Base-by-base conservation (phyloP, 306 rosid genomes). In the Echinosophora koreensis region DNA sequence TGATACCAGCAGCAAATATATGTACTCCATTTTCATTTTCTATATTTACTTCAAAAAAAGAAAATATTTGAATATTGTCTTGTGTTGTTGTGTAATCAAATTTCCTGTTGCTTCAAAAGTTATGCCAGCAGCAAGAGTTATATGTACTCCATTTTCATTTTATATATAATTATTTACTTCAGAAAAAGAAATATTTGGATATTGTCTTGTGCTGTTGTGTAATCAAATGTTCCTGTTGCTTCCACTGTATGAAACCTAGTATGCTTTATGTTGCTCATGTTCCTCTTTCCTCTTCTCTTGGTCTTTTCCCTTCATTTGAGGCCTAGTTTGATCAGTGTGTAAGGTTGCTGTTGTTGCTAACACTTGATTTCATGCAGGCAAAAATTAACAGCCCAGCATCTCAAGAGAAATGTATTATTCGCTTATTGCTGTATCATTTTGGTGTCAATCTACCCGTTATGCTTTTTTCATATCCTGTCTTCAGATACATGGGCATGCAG, bases 381-480 rank as follows among this genome's bases (percentile, higher is more conserved):
- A 91, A 89, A 80, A 91, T 72, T 76, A 91, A 91, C 79, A 89
- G 91, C 87, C 77, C 93, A 52, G 91, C 84, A 32, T 90, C 96
- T 75, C 96, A 89, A 77, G 93, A 83, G 84, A 91, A 76, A 91
- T 91, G 96, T 52, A 84, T 91, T 59, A 66, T 86, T 64, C 96
- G 91, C 81, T 85, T 91, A 35, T 6, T 87, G 78, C 80, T 91
- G 16, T 91, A 91, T 87, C 96, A 91, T 79, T 78, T 82, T 57
- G 87, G 91, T 61, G 96, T 91, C 82, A 91, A 91, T 71, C 91
- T 91, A 38, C 96, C 96, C 15, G 86, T 91, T 76, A 91, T 91
- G 90, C 51, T 89, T 16, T 64, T 79, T 62, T 89, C 96, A 16
- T 89, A 91, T 82, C 96, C 96, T 0, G 89, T 91, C 81, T 91